Percentiles rank a stretch among this genome's conserved stretches.
phyloP scores from a whole-genome alignment of 2,329 filamentous ascomycete genomes.

The Trichoderma sp. region DNA sequence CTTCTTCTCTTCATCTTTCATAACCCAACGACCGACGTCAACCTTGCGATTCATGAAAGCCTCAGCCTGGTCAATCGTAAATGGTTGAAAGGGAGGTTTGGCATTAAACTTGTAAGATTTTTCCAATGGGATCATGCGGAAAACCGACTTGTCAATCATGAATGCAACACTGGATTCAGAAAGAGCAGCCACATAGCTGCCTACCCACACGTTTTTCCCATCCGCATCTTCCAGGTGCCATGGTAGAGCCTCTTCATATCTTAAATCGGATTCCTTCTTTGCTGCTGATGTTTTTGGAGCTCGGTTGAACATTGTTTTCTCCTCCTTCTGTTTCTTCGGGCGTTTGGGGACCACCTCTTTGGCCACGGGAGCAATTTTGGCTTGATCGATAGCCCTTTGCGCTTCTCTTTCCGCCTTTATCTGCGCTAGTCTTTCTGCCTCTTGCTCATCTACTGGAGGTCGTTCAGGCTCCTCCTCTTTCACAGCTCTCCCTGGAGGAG shows the following conservation, averaged over 20 bases:
- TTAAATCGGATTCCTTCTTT: slow-evolving; percentile 70
- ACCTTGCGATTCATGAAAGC: slow-evolving; percentile 77
- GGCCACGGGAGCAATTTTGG: slow-evolving; percentile 85
- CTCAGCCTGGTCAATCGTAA: slow-evolving; percentile 83
- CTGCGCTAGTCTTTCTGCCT: slow-evolving; percentile 67
- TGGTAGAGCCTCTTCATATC: slow-evolving; percentile 92
- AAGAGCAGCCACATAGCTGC: slow-evolving; percentile 84
- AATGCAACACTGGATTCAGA: slow-evolving; percentile 84
- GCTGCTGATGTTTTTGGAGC: slow-evolving; percentile 78
- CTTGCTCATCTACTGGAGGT: slow-evolving; percentile 55
- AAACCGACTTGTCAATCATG: slow-evolving; percentile 67
- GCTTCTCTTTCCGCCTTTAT: slow-evolving; percentile 77
- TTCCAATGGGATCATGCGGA: slow-evolving; percentile 87
- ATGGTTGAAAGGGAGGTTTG: slow-evolving; percentile 75
- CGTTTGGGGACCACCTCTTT: slow-evolving; percentile 56
- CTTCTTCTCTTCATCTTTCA: slow-evolving; percentile 65
- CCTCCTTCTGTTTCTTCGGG: slow-evolving; percentile 68
- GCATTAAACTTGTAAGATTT: slow-evolving; percentile 91
- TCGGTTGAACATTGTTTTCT: slow-evolving; percentile 85
- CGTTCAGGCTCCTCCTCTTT: slow-evolving; percentile 57
- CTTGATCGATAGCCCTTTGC: slow-evolving; percentile 81
- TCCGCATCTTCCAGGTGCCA: slow-evolving; percentile 98
- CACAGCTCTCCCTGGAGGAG: slow-evolving; percentile 61
- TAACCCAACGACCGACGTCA: slow-evolving; percentile 77
- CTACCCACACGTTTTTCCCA: slow-evolving; percentile 91